Evolutionary conservation across 352 stramenopile species (phyloP).

Genomic region (Phytophthora europaea): DNA sequence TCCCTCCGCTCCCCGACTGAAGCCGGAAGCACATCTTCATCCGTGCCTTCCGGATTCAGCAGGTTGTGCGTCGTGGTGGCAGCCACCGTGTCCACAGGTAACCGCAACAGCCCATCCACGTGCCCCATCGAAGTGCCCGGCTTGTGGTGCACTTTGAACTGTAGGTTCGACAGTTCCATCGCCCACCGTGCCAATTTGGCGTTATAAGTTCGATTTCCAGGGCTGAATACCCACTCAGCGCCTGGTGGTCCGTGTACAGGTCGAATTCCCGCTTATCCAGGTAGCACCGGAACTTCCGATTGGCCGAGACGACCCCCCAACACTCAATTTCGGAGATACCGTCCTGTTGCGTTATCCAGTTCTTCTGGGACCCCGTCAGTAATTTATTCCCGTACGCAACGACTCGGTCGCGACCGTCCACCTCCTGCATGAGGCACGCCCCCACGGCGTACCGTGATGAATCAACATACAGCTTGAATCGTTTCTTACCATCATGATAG

Average conservation of each 20-base stretch:
- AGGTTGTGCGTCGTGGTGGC: no score
- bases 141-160: constrained; percentile 8
- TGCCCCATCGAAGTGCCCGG: constrained; percentile 2
- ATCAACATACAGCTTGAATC: constrained; percentile 11
- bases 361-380: neutral
- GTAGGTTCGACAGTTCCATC: constrained; percentile 10
- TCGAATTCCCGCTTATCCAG: no score
- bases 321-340: constrained; percentile 3
- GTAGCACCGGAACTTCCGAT: no score
- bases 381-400: neutral
- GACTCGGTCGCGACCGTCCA: neutral
- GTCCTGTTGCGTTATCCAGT: neutral
- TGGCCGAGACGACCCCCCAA: neutral
- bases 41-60: no score
- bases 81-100: neutral
- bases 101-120: constrained; percentile 4
- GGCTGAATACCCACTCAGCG: no score
- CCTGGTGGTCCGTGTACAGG: no score
- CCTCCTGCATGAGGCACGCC: constrained; percentile 10
- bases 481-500: neutral
- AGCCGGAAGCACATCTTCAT: no score
- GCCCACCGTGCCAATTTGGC: constrained; percentile 11
- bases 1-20: neutral
- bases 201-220: neutral
- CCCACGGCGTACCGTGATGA: neutral